Evolutionary conservation across 345 rosid species (phyloP).

Genomic region (Eucalyptus marginata): DNA sequence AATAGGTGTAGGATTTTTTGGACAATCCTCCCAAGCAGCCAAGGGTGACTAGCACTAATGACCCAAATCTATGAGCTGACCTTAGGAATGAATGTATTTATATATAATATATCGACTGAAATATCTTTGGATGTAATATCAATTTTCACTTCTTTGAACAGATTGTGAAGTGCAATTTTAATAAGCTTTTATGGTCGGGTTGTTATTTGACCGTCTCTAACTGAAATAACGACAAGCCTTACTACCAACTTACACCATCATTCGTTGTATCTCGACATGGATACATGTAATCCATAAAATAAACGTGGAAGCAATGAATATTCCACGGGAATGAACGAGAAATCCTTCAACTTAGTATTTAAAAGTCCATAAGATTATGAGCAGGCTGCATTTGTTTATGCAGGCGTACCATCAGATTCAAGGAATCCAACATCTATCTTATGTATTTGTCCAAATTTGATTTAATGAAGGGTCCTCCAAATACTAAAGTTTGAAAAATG

Average conservation of each 20-base stretch:
- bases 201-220: background rate
- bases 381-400: background rate
- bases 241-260: background rate
- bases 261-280: background rate
- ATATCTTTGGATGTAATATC: background rate
- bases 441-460: background rate
- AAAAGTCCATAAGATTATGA: background rate
- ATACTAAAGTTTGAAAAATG: background rate
- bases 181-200: background rate
- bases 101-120: background rate
- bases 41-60: fast-evolving
- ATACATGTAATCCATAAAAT: background rate
- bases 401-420: background rate
- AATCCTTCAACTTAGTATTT: background rate
- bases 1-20: background rate
- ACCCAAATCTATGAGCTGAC: background rate
- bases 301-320: background rate
- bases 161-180: background rate
- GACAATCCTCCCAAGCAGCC: background rate
- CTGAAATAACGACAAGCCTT: background rate
- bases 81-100: background rate
- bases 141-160: background rate
- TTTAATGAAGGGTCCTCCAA: background rate
- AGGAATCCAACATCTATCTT: background rate
- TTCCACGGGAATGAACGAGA: background rate